phyloP scores from a whole-genome alignment of 768 basidiomycete genomes.

The Xerocomus potaroensis region DNA sequence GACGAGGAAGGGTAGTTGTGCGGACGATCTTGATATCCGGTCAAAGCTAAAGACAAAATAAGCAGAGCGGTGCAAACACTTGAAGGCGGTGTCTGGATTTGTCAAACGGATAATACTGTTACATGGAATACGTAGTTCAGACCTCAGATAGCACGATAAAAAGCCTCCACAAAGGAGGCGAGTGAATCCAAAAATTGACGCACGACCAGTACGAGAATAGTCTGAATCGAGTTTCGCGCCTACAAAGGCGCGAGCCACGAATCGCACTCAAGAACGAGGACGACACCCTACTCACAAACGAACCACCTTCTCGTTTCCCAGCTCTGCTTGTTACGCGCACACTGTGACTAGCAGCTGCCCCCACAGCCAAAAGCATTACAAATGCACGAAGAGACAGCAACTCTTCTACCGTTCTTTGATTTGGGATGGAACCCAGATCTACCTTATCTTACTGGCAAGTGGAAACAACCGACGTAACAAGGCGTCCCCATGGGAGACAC shows the following conservation, averaged over 20 bases:
- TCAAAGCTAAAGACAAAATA: too few relatives aligned
- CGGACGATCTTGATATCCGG: too few relatives aligned
- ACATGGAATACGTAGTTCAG: too few relatives aligned
- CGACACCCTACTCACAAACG: neutral
- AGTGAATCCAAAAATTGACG: conserved; percentile 11
- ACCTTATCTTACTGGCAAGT: neutral
- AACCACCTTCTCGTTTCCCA: conserved; percentile 12
- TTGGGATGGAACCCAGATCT: neutral
- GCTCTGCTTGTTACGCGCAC: neutral
- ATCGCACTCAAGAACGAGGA: conserved; percentile 7
- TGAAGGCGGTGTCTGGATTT: too few relatives aligned
- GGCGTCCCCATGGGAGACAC: conserved; percentile 6
- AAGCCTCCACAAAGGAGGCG: conserved; percentile 17
- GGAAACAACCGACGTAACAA: conserved; percentile 2
- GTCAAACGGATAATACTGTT: too few relatives aligned
- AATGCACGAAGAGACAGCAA: too few relatives aligned
- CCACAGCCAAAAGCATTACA: too few relatives aligned
- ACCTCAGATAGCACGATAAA: too few relatives aligned
- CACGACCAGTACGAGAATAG: conserved; percentile 10
- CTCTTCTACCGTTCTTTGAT: neutral
- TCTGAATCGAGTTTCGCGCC: conserved; percentile 15
- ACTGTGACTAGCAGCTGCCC: neutral
- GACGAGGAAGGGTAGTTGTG: neutral
- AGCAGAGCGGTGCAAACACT: too few relatives aligned
- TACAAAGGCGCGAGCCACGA: conserved; percentile 12